Conservation (phyloP, 129 eudicot species). For the Pittosporum tobira region DNA sequence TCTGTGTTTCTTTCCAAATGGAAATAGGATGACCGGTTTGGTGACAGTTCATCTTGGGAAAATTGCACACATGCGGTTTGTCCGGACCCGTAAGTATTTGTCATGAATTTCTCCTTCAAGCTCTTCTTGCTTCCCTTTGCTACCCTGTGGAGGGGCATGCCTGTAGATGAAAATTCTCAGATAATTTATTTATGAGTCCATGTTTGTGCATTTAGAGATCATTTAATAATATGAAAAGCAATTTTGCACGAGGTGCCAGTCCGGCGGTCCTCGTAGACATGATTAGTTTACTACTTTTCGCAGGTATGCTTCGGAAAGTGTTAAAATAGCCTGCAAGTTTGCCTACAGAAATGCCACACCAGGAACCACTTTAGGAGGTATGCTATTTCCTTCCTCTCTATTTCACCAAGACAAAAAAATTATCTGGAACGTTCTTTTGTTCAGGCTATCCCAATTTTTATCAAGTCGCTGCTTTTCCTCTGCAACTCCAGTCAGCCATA, state of each 20-base stretch:
- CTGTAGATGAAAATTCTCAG: not conserved
- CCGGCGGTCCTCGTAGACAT: no score
- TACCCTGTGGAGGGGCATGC: not conserved
- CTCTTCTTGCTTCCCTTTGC: not conserved
- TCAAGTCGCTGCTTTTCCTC: not conserved
- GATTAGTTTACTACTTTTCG: conserved; percentile 13
- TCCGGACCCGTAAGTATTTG: conserved; percentile 76
- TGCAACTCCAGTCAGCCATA: not conserved
- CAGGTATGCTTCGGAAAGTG: conserved; percentile 98
- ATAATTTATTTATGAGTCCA: not conserved
- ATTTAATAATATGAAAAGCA: not conserved
- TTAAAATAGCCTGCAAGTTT: conserved; percentile 64
- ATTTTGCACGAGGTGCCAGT: not conserved
- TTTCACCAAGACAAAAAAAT: no score
- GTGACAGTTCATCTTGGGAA: conserved; percentile 40
- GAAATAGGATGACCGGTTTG: conserved; percentile 55
- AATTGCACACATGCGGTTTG: conserved; percentile 67
- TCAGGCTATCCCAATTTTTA: no score
- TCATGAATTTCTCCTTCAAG: not conserved
- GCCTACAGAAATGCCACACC: conserved; percentile 98
- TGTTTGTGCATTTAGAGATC: not conserved
- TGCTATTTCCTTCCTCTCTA: not conserved
- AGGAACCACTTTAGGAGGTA: conserved; percentile 87
- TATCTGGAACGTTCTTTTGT: no score
- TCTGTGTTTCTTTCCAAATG: conserved; percentile 10